These are phyloP conservation scores for Pichia phayaonensis DNA, from an alignment of 805 yeast genomes.

Conservation along the genomic window DNA sequence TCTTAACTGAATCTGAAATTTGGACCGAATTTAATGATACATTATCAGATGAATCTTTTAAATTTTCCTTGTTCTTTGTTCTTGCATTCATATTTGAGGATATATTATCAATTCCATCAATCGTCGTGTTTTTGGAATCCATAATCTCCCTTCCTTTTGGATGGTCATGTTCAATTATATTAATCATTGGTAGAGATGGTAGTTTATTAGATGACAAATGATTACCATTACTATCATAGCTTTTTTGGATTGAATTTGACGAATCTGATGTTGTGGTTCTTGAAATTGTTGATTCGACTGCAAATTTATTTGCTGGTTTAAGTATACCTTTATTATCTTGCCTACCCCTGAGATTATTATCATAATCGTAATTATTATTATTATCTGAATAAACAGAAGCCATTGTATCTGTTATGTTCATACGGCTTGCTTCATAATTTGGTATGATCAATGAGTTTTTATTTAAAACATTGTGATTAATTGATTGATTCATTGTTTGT, in stretches of 20 bases:
- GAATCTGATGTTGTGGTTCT: background rate
- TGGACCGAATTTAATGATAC: background rate
- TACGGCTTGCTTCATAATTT: conserved; percentile 1
- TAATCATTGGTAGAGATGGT: background rate
- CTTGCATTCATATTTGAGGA: background rate
- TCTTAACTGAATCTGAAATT: conserved; percentile 1
- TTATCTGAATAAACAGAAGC: conserved; percentile 1
- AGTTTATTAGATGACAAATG: background rate
- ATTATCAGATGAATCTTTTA: background rate
- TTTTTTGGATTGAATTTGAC: background rate
- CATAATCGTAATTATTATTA: background rate
- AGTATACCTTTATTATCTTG: conserved; percentile 5
- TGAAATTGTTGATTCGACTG: conserved; percentile 7
- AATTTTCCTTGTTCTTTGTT: background rate
- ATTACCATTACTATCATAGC: background rate
- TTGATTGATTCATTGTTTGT: background rate
- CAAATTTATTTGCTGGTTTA: conserved; percentile 9
- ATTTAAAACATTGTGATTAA: conserved; percentile 2
- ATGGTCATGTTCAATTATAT: background rate
- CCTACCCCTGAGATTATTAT: conserved; percentile 11
- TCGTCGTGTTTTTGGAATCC: background rate
- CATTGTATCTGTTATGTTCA: conserved; percentile 7
- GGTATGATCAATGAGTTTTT: conserved; percentile 6
- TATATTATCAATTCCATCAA: background rate
- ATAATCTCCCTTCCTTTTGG: background rate